Evolutionary conservation across 179 eudicot genomes (phyloP), one percentile per base, ranked within the genome.

Genomic region (Heliamphora ciliata): DNA sequence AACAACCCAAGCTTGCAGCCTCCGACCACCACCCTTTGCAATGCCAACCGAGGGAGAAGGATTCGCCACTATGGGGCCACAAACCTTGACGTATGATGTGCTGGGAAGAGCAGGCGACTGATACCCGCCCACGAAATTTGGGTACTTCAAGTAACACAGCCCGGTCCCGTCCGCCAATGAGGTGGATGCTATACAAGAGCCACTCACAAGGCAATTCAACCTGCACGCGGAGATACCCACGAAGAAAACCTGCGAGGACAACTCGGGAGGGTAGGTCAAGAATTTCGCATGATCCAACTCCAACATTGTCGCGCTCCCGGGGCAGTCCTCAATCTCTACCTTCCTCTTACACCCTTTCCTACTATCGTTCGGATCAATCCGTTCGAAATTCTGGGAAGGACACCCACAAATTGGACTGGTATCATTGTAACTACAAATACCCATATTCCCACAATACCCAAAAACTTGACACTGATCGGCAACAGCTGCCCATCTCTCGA

Each of bases 401-500:
- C 98, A 95, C 40, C 89, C 91, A 81, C 98, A 95, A 67, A 87
- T 66, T 0, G 98, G 98, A 65, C 76, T 18, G 4, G 92, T 80
- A 61, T 91, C 91, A 73, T 92, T 92, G 86, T 93, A 95, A 78
- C 91, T 92, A 81, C 98, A 95, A 14, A 95, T 83, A 10, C 98
- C 98, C 83, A 89, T 78, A 71, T 91, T 88, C 70, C 98, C 98
- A 90, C 98, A 94, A 31, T 85, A 95, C 40, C 98, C 98, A 79
- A 85, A 94, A 18, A 95, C 95, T 74, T 81, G 80, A 84, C 98
- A 95, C 70, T 91, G 97, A 88, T 94, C 93, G 84, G 82, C 80
- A 7, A 95, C 91, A 59, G 97, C 98, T 48, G 91, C 82, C 98
- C 98, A 95, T 7, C 89, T 84, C 58, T 74, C 86, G 46, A 58